Percentiles rank a stretch among this genome's conserved stretches.
Evolutionary conservation across 2,329 filamentous ascomycete species (phyloP).

Genomic region (Calonectria pseudoreteaudii): DNA sequence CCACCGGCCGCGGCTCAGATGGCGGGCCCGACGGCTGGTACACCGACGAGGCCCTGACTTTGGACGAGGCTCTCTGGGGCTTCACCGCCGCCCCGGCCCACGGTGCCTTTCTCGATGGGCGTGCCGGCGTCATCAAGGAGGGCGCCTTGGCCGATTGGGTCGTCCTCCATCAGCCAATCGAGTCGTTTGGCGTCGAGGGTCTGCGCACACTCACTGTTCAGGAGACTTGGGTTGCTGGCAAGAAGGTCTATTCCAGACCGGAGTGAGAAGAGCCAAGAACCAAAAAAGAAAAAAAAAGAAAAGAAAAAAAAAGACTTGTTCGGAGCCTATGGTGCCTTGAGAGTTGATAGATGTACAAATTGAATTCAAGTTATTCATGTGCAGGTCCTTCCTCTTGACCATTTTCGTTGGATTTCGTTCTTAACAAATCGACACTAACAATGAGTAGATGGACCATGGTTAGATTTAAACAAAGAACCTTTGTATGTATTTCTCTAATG

Average conservation of each 20-base stretch:
- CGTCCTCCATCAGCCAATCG: slow-evolving; percentile 71
- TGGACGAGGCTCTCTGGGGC: slow-evolving; percentile 70
- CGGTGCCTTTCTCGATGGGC: slow-evolving; percentile 69
- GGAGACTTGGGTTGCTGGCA: slow-evolving; percentile 77
- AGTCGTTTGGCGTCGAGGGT: slow-evolving; percentile 61
- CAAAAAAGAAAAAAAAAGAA: background rate
- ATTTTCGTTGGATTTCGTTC: background rate
- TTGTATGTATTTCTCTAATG: background rate
- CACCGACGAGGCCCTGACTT: slow-evolving; percentile 66
- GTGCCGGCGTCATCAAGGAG: slow-evolving; percentile 68
- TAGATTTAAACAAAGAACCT: background rate
- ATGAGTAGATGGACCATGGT: background rate
- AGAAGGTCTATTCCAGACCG: slow-evolving; percentile 54
- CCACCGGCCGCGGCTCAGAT: slow-evolving; percentile 62
- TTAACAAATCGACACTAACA: background rate
- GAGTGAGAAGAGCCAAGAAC: background rate
- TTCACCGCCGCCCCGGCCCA: slow-evolving; percentile 72
- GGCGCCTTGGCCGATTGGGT: slow-evolving; percentile 78
- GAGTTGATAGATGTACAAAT: background rate
- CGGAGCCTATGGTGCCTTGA: background rate
- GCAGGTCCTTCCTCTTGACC: background rate
- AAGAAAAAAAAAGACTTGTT: background rate
- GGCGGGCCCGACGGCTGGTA: slow-evolving; percentile 68
- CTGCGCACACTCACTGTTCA: slow-evolving; percentile 66
- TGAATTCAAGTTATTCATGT: background rate